Evolutionary conservation across 1,284 basidiomycete species (phyloP).

Genomic region (Xerocomus minutiporus): DNA sequence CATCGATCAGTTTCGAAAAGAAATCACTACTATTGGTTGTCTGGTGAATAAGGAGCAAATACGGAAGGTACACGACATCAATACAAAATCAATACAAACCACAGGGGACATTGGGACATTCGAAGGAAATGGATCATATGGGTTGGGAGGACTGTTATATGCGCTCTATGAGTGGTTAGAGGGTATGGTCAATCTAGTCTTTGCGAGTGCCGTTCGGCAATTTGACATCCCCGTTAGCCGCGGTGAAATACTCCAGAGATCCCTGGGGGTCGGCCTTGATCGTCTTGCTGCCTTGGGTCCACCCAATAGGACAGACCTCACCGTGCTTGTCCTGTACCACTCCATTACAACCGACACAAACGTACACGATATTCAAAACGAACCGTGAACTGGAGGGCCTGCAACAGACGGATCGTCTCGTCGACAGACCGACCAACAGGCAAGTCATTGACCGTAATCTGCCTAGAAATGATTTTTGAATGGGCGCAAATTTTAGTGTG

Average conservation of each 20-base stretch:
- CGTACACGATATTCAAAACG: conserved; percentile 21
- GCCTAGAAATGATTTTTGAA: conserved; percentile 38
- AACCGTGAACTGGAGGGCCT: conserved; percentile 88
- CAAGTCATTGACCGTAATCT: conserved; percentile 85
- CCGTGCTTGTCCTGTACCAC: conserved; percentile 69
- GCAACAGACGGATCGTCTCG: conserved; percentile 82
- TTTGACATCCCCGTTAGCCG: conserved; percentile 27
- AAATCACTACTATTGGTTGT: background rate
- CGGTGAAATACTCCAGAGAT: conserved; percentile 72
- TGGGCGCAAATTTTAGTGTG: background rate
- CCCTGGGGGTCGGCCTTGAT: conserved; percentile 73
- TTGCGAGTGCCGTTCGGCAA: conserved; percentile 32
- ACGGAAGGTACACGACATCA: background rate
- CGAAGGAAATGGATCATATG: too few species aligned
- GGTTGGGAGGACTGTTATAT: too few species aligned
- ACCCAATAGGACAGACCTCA: conserved; percentile 88
- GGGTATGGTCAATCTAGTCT: conserved; percentile 12
- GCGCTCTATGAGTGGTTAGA: background rate
- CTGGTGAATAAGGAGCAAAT: background rate
- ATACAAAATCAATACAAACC: background rate
- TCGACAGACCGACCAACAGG: conserved; percentile 89
- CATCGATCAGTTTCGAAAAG: background rate
- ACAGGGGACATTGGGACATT: background rate
- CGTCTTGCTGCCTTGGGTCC: conserved; percentile 71
- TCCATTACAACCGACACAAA: background rate